Conservation (phyloP, 495 filamentous ascomycete species). For the Penicillium pancosmium region DNA sequence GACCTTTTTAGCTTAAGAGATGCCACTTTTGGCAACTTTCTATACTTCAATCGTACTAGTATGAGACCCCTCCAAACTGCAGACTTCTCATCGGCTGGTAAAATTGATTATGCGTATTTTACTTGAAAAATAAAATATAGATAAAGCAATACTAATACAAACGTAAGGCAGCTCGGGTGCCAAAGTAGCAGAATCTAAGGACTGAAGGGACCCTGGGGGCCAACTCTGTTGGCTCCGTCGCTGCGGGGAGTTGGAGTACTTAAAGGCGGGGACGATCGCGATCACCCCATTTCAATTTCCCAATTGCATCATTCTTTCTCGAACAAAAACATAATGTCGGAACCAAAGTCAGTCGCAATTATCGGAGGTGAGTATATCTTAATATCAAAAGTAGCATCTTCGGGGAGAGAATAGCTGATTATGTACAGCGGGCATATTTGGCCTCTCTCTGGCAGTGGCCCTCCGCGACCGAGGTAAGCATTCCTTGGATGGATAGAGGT, state of each 20-base stretch:
- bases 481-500: background rate
- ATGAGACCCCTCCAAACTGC: no score
- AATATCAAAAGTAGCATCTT: background rate
- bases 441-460: conserved; percentile 18
- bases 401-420: background rate
- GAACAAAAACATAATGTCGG: conserved; percentile 7
- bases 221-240: background rate
- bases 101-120: no score
- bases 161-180: background rate
- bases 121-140: background rate
- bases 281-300: background rate
- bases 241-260: conserved; percentile 8
- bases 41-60: no score
- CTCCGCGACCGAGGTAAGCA: conserved; percentile 16
- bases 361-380: conserved; percentile 17
- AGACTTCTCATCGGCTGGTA: no score
- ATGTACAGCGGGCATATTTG: conserved; percentile 19
- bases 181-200: background rate
- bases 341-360: conserved; percentile 15
- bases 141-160: background rate
- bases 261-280: background rate
- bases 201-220: background rate
- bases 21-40: no score
- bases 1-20: no score
- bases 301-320: background rate